A percentile compares a stretch with the other conserved stretches of the same genome.
These are phyloP conservation scores for Wickerhamiella hasegawae DNA, from an alignment of 805 yeast species.

Conservation along the genomic window DNA sequence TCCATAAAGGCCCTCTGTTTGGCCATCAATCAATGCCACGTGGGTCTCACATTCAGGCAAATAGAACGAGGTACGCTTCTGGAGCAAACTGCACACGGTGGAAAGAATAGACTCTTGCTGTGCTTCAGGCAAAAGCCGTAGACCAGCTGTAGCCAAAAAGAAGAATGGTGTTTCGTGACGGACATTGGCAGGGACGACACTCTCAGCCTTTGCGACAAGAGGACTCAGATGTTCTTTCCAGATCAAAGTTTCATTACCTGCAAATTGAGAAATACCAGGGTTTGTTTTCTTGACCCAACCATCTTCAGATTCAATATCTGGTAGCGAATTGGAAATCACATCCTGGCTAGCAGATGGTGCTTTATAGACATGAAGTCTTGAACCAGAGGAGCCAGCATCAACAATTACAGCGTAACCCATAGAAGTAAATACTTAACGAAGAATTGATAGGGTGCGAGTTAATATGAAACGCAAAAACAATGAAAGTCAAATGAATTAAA, in stretches of 20 bases:
- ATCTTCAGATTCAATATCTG: constrained; percentile 40
- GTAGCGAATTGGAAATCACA: constrained; percentile 36
- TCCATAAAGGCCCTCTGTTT: constrained; percentile 86
- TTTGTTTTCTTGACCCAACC: constrained; percentile 57
- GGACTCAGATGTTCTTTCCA: constrained; percentile 59
- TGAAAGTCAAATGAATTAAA: no score
- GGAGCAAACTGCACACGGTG: constrained; percentile 44
- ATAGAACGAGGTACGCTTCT: constrained; percentile 37
- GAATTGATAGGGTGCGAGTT: no score
- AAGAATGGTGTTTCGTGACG: constrained; percentile 65
- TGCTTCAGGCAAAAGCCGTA: constrained; percentile 54
- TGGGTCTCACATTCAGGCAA: constrained; percentile 48
- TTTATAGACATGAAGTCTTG: constrained; percentile 65
- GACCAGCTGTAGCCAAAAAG: constrained; percentile 93
- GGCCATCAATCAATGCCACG: constrained; percentile 82
- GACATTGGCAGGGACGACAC: constrained; percentile 46
- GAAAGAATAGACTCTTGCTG: constrained; percentile 38
- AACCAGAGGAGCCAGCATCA: constrained; percentile 94
- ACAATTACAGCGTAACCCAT: constrained; percentile 65
- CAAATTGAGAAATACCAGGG: constrained; percentile 75
- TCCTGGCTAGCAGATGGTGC: constrained; percentile 41
- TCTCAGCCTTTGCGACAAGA: constrained; percentile 51
- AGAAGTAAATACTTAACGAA: no score
- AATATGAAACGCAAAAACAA: no score
- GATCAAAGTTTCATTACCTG: constrained; percentile 30